Evolutionary conservation across 2,329 filamentous ascomycete species (phyloP), one percentile per base, ranked within the genome.

Genomic region (Botrytis elliptica): DNA sequence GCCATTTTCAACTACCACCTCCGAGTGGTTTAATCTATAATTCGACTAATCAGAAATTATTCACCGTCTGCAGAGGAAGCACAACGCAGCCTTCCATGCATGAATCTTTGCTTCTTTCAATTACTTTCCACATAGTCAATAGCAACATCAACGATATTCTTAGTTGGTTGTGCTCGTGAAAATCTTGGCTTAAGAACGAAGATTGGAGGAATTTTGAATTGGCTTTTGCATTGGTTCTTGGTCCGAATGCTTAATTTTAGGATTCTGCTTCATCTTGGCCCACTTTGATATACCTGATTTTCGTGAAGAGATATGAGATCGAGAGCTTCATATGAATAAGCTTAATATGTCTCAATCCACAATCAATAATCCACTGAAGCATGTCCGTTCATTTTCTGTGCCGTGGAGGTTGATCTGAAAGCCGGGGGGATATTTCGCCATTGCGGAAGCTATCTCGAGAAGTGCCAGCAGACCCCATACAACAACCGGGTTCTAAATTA

Each of bases 1-100:
- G 67, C 67, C 73, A 73, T 60, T 67, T 73, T 70, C 67, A 75
- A 75, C 70, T 71, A 64, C 71, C 71, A 73, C 64, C 74, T 65
- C 73, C 70, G 71, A 60, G 57, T 62, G 42, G 33, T 29, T 62
- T 63, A 70, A 73, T 63, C 33, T 73, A 62, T 63, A 33, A 60
- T 70, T 73, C 55, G 65, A 70, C 71, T 70, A 73, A 73, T 73
- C 71, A 73, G 55, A 73, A 42, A 40, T 60, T 20, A 44, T 70
- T 40, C n/a, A 22, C 42, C 20, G 14, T 69, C 42, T 77, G 78
- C 77, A 77, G 74, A 75, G 73, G 78, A 80, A 79, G 78, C 75
- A 74, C 77, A 74, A 74, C 78, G 78, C 78, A 80, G 77, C 75
- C 77, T 80, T 80, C 79, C 74, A 80, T 78, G 74, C 77, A 77